Conservation (phyloP, 108 stramenopile species). For the Nitzschia sp. region DNA sequence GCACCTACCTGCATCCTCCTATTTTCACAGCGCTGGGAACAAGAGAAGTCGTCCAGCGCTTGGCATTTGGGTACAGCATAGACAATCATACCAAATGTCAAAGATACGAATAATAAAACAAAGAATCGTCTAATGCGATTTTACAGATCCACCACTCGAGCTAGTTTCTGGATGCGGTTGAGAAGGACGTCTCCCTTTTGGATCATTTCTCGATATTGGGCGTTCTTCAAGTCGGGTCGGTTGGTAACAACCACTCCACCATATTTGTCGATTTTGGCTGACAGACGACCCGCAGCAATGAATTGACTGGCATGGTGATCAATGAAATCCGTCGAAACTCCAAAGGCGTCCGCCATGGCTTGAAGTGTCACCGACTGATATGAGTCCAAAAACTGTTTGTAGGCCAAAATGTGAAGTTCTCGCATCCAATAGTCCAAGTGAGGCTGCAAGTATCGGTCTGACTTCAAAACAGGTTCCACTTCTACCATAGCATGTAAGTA, state of each 20-base stretch:
- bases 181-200: slow-evolving; percentile 96
- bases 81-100: no score
- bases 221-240: slow-evolving; percentile 95
- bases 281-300: slow-evolving; percentile 93
- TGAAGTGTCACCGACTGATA: slow-evolving; percentile 94
- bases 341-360: slow-evolving; percentile 95
- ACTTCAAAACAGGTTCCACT: slow-evolving; percentile 69
- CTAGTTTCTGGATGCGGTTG: slow-evolving; percentile 95
- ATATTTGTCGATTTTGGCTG: slow-evolving; percentile 98
- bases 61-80: no score
- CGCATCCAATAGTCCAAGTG: slow-evolving; percentile 89
- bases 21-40: no score
- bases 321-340: slow-evolving; percentile 86
- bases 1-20: no score
- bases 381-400: slow-evolving; percentile 98
- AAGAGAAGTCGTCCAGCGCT: no score
- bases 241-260: slow-evolving; percentile 97
- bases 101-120: no score
- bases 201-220: slow-evolving; percentile 95
- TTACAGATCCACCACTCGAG: slow-evolving; percentile 94
- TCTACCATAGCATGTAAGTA: slow-evolving; percentile 93
- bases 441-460: slow-evolving; percentile 84
- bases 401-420: slow-evolving; percentile 93
- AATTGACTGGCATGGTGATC: slow-evolving; percentile 95
- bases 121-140: no score